These are phyloP conservation scores for Cochlearia excelsa DNA, from an alignment of 345 rosid genomes.

Conservation along the genomic window DNA sequence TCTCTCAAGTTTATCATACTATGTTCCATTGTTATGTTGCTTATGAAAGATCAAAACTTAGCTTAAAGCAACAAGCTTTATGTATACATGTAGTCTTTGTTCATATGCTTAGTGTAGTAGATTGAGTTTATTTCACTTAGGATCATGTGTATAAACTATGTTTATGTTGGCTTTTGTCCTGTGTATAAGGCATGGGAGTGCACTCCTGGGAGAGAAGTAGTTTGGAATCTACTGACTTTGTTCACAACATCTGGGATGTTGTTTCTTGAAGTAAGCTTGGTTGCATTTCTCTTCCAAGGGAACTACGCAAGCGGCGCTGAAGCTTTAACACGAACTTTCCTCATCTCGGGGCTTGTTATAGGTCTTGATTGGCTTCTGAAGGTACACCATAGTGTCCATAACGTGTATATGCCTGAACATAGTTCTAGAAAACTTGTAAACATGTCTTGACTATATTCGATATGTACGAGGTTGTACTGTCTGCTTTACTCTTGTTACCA, in stretches of 20 bases:
- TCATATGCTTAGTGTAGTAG: not conserved
- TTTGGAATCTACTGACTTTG: conserved; percentile 81
- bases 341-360: conserved; percentile 72
- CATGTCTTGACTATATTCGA: not conserved
- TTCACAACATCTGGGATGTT: conserved; percentile 87
- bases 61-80: conserved; percentile 6
- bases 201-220: conserved; percentile 67
- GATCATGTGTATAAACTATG: not conserved
- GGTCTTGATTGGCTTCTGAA: conserved; percentile 85
- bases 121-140: not conserved
- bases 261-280: conserved; percentile 91
- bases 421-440: not conserved
- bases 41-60: conserved; percentile 4
- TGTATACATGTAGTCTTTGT: not conserved
- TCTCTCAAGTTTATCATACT: not conserved
- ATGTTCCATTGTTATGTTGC: not conserved
- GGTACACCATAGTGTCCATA: conserved; percentile 44
- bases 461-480: not conserved
- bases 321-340: conserved; percentile 77
- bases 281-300: conserved; percentile 89
- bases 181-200: conserved; percentile 80
- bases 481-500: not conserved
- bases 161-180: not conserved
- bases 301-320: conserved; percentile 83
- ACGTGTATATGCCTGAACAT: conserved; percentile 13